Conservation (phyloP, 768 basidiomycete species). For the Coprinopsis marcescibilis region DNA sequence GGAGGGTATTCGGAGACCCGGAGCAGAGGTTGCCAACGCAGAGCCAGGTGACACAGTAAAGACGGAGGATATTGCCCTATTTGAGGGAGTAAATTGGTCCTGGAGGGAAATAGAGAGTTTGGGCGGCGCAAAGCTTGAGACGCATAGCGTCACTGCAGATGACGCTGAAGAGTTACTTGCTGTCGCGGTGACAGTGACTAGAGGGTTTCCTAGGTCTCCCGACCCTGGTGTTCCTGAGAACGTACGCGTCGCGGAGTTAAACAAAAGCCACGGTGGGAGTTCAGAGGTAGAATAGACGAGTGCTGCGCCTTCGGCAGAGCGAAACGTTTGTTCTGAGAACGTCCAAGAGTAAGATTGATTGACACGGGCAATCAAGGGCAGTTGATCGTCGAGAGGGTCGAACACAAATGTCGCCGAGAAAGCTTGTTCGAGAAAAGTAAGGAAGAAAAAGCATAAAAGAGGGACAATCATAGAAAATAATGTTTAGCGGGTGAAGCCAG, state of each 20-base stretch:
- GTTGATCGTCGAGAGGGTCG: slow-evolving; percentile 64
- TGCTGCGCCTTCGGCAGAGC: slow-evolving; percentile 31
- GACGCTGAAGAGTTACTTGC: slow-evolving; percentile 47
- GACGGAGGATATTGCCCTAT: slow-evolving; percentile 70
- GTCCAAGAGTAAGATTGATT: slow-evolving; percentile 63
- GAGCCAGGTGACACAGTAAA: slow-evolving; percentile 59
- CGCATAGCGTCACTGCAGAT: slow-evolving; percentile 50
- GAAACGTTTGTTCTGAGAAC: slow-evolving; percentile 62
- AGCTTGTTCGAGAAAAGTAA: slow-evolving; percentile 30
- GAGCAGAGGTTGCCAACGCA: slow-evolving; percentile 43
- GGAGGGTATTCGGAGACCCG: slow-evolving; percentile 67
- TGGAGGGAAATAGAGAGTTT: slow-evolving; percentile 46
- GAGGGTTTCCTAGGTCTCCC: slow-evolving; percentile 55
- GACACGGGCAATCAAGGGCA: slow-evolving; percentile 72
- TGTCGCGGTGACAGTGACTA: slow-evolving; percentile 47
- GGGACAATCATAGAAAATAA: slow-evolving; percentile 57
- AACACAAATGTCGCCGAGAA: slow-evolving; percentile 45
- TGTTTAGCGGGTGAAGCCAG: slow-evolving; percentile 40
- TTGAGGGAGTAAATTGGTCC: slow-evolving; percentile 55
- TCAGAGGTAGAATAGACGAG: slow-evolving; percentile 46
- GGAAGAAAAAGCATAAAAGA: slow-evolving; percentile 47
- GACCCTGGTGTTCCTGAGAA: slow-evolving; percentile 66
- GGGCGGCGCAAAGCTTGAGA: slow-evolving; percentile 50
- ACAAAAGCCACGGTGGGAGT: slow-evolving; percentile 74
- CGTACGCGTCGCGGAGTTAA: slow-evolving; percentile 52